These are phyloP conservation scores for Guillardia theta DNA, from an alignment of 78 protist genomes.

Conservation along the genomic window DNA sequence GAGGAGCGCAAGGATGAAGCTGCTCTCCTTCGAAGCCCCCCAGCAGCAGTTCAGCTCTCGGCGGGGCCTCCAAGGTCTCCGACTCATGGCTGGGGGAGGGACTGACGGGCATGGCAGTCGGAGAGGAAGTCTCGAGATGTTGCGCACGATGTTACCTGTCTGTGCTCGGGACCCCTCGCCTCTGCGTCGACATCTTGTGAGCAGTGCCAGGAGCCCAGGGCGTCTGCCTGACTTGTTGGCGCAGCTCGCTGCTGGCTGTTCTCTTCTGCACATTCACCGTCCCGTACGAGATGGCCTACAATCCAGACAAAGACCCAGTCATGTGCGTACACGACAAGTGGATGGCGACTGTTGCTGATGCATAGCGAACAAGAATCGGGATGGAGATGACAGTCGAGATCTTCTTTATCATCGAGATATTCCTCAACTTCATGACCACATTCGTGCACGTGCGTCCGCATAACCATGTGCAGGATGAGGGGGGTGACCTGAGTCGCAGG, in stretches of 20 bases:
- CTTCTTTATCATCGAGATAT: neutral
- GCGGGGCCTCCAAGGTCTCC: too few species aligned
- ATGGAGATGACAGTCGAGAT: neutral
- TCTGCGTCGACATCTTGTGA: too few species aligned
- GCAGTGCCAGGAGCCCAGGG: too few species aligned
- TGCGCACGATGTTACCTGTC: too few species aligned
- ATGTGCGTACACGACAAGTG: neutral
- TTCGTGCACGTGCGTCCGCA: neutral
- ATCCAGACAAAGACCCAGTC: neutral
- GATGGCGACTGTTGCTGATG: neutral
- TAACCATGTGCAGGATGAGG: too few species aligned
- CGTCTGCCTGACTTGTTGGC: neutral
- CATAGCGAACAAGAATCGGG: neutral
- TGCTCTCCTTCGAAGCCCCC: too few species aligned
- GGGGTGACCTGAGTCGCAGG: neutral
- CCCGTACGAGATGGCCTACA: neutral
- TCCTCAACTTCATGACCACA: neutral
- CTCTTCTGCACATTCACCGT: neutral
- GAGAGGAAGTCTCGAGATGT: too few species aligned
- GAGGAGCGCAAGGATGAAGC: too few species aligned
- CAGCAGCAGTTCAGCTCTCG: too few species aligned
- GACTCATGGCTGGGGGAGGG: too few species aligned
- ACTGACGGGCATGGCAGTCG: too few species aligned
- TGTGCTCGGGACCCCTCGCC: too few species aligned
- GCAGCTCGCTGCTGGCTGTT: neutral